Conservation (phyloP, 352 stramenopile genomes). For the Phytophthora sansomeana region DNA sequence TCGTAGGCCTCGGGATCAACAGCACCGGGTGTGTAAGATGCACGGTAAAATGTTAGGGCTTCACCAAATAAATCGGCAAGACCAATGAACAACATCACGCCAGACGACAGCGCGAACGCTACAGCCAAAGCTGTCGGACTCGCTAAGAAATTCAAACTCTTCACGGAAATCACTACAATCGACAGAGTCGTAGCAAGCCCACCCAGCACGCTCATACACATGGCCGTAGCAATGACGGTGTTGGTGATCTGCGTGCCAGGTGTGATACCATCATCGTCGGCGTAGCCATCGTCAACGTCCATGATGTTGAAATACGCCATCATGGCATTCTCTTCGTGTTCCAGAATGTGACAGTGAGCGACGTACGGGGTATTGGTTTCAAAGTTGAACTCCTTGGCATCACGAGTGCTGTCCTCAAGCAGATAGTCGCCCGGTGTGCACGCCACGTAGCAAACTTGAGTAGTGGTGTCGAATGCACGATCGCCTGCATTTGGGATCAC, state of each 20-base stretch:
- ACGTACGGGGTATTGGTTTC: conserved; percentile 74
- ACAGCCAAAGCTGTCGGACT: conserved; percentile 64
- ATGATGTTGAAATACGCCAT: conserved; percentile 73
- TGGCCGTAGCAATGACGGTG: conserved; percentile 61
- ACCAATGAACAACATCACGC: conserved; percentile 82
- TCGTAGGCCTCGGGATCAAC: conserved; percentile 75
- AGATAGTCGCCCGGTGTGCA: conserved; percentile 75
- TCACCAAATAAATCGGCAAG: conserved; percentile 68
- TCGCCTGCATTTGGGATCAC: conserved; percentile 70
- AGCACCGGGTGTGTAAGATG: conserved; percentile 56
- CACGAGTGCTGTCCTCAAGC: conserved; percentile 50
- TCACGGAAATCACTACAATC: conserved; percentile 66
- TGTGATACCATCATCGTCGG: conserved; percentile 51
- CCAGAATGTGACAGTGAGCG: conserved; percentile 77
- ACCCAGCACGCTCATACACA: conserved; percentile 76
- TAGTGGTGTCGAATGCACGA: conserved; percentile 45
- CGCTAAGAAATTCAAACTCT: conserved; percentile 66
- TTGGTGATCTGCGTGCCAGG: conserved; percentile 47
- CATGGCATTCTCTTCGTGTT: conserved; percentile 82
- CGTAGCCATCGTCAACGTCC: conserved; percentile 50
- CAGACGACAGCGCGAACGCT: conserved; percentile 70
- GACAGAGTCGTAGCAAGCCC: conserved; percentile 71
- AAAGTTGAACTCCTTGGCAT: conserved; percentile 66
- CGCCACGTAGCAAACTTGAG: conserved; percentile 76
- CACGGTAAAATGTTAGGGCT: conserved; percentile 60